Evolutionary conservation across 805 yeast genomes (phyloP), one percentile per base, ranked within the genome.

Genomic region (Ogataea wickerhamii): DNA sequence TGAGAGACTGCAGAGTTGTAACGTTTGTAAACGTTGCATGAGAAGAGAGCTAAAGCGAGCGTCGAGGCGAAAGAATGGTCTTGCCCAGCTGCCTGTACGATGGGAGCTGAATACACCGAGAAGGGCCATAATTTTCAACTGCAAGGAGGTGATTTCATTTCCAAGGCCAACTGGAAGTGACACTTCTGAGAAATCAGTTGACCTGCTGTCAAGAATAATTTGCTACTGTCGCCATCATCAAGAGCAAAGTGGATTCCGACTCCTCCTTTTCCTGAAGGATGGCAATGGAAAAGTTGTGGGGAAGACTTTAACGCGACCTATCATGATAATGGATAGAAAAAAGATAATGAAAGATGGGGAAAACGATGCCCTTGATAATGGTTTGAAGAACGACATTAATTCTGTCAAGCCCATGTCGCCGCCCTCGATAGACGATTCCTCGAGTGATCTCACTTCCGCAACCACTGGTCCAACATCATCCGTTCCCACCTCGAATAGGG

Each of bases 141-240:
- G 95, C 63, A 84, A 87, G 53, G 97, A 91, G 62, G 73, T 93
- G 18, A 74, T 87, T 28, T 76, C 87, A 11, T 75, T 84, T 52
- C 85, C 86, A 5, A 69, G 81, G 19, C 80, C 82, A 21, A 67
- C 69, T 19, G 62, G 58, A 3, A 46, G 43, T 35, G 56, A 50
- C 27, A 11, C 48, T 2, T 51, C 44, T 31, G 56, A 40, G 12
- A 71, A 70, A 47, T 56, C 68, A 2, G 54, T 76, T 27, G 80
- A 76, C 29, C 53, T 76, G 23, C 62, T 74, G 25, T 76, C 96
- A 18, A 76, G 98, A 61, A 78, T 93, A 28, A 91, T 91, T 7
- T 91, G 98, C 62, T 91, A 93, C 60, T 93, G 98, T 64, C 78
- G 98, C 48, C 98, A 93, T 62, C 98, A 93, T 62, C 78, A 80